Conservation (phyloP, 108 stramenopile species). For the Schizochytrium sp. region DNA sequence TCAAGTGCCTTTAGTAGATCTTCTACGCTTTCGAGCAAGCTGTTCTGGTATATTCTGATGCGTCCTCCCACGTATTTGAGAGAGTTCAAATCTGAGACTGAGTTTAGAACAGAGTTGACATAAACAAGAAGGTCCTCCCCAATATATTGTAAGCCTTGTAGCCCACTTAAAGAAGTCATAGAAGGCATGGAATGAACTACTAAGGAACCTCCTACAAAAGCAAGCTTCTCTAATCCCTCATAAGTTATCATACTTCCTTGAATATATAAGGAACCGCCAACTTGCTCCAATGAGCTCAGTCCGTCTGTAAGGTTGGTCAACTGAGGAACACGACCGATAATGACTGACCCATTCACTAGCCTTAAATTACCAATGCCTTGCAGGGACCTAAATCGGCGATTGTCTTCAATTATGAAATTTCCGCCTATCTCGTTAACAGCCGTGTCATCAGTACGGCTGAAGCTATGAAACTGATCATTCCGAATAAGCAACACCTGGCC, state of each 20-base stretch:
- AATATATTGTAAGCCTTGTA: neutral
- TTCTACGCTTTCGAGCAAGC: neutral
- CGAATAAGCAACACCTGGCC: neutral
- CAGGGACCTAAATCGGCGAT: neutral
- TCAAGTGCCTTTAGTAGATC: neutral
- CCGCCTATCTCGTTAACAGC: neutral
- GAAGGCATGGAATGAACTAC: slow-evolving; percentile 6
- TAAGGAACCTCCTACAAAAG: neutral
- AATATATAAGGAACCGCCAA: slow-evolving; percentile 35
- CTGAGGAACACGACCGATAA: neutral
- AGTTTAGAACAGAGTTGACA: neutral
- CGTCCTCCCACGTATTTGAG: neutral
- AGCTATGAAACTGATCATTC: neutral
- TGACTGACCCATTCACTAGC: neutral
- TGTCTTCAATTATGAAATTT: slow-evolving; percentile 23
- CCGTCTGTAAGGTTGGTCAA: neutral
- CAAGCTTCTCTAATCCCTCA: neutral
- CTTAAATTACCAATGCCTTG: neutral
- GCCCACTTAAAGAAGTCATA: neutral
- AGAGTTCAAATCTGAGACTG: neutral
- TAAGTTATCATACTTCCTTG: slow-evolving; percentile 9
- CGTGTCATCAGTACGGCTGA: too few species aligned
- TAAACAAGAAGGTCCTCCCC: slow-evolving; percentile 23
- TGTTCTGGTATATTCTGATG: slow-evolving; percentile 31
- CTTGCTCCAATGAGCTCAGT: neutral